Evolutionary conservation across 345 rosid species (phyloP), one percentile per base, ranked within the genome.

Genomic region (Brassica carinata): DNA sequence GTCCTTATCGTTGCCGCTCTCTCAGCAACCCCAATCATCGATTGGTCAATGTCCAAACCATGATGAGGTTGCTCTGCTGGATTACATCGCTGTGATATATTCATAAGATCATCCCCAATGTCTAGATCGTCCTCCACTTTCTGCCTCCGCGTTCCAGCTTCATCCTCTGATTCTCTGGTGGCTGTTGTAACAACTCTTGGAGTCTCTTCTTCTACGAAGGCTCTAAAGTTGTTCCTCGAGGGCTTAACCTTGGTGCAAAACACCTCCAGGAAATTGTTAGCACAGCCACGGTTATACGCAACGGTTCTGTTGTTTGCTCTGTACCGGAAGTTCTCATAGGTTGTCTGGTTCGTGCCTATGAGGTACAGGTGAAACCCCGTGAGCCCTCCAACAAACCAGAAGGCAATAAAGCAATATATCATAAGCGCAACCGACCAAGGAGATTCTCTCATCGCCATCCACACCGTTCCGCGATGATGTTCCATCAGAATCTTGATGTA

Each of bases 341-440:
- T 96, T n/a, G 98, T 96, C 97, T 96, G 98, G 83, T 96, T 96
- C 36, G 96, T 88, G 77, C 90, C 87, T 15, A 93, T 92, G 73
- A 96, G 97, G 85, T 96, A 93, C 73, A 88, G 84, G 84, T 96
- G 99, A 83, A 93, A 93, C 69, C 97, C 98, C 5, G 98, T 90
- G 62, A 96, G 94, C 31, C 99, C 98, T 74, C 97, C 94, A 65
- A 96, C 99, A 86, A 93, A 93, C 98, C 99, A 96, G 43, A 96
- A 85, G 5, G 92, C 72, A 64, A 93, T 86, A 83, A 93, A 96
- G 85, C 96, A 89, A 79, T 93, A 93, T 61, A 79, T 87, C 96
- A 96, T 93, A 64, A 96, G 84, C 59, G 89, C 27, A 14, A 93
- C 93, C 58, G 98, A 89, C 64, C 92, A 89, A 66, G 98, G 98